Percentiles rank a stretch among this genome's conserved stretches.
Evolutionary conservation across 441 rosid species (phyloP).

Genomic region (Adansonia madagascariensis): DNA sequence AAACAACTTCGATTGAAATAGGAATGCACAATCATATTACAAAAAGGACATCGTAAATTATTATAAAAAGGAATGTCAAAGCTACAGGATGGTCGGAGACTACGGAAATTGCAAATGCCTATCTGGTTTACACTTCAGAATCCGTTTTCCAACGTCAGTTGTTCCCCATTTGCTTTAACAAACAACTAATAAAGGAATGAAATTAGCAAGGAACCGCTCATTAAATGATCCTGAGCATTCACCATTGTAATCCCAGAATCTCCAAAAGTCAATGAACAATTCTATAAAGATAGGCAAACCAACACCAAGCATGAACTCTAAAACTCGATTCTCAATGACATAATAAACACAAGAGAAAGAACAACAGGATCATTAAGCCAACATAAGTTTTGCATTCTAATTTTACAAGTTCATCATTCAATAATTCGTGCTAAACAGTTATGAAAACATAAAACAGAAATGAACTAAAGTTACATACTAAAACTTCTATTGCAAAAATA

Average conservation of each 20-base stretch:
- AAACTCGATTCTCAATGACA: neutral
- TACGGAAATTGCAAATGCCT: neutral
- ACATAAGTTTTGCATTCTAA: neutral
- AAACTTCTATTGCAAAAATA: constrained; percentile 3
- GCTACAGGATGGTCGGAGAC: neutral
- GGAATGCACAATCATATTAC: neutral
- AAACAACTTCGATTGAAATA: neutral
- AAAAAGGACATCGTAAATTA: neutral
- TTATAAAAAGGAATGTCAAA: neutral
- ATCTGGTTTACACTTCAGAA: neutral
- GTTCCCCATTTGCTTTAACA: constrained; percentile 7
- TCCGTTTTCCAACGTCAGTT: neutral
- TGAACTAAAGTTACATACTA: neutral
- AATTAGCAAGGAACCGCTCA: neutral
- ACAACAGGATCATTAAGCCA: neutral
- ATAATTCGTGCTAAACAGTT: neutral
- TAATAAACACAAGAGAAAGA: neutral
- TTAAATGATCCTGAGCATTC: neutral
- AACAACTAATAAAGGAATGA: neutral
- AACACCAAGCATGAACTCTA: constrained; percentile 30
- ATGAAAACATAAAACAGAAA: neutral
- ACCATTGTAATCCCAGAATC: neutral
- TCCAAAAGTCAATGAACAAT: neutral
- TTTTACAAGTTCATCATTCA: constrained; percentile 2
- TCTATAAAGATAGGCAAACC: neutral